phyloP scores from a whole-genome alignment of 345 rosid species.

The Populus simonii region DNA sequence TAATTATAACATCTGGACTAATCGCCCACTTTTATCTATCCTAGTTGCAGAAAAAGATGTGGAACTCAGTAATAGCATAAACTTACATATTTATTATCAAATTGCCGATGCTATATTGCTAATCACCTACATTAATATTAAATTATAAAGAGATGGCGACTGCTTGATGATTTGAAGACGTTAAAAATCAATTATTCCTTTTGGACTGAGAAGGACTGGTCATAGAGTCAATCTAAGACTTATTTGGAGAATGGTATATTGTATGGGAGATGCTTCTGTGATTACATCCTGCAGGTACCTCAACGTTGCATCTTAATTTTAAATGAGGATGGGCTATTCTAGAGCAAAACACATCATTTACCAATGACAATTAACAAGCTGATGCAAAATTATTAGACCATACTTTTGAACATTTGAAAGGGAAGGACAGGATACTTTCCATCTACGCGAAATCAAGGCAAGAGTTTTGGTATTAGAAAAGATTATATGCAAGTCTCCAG shows the following conservation, averaged over 20 bases:
- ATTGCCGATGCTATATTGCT: neutral
- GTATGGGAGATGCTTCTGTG: neutral
- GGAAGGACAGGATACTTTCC: neutral
- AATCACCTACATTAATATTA: constrained; percentile 2
- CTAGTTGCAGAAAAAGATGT: neutral
- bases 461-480: neutral
- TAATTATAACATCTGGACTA: constrained; percentile 7
- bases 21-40: neutral
- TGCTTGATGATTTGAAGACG: constrained; percentile 15
- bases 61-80: neutral
- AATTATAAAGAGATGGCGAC: constrained; percentile 23
- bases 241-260: neutral
- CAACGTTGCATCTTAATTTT: neutral
- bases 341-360: neutral
- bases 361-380: neutral
- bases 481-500: neutral
- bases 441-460: neutral
- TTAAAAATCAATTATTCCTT: neutral
- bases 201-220: constrained; percentile 16
- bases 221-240: constrained; percentile 1
- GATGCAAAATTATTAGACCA: no score
- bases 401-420: neutral
- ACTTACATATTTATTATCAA: neutral
- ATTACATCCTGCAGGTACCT: neutral
- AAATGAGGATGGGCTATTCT: neutral